Evolutionary conservation across 129 eudicot species (phyloP).

Genomic region (Sambucus nigra): DNA sequence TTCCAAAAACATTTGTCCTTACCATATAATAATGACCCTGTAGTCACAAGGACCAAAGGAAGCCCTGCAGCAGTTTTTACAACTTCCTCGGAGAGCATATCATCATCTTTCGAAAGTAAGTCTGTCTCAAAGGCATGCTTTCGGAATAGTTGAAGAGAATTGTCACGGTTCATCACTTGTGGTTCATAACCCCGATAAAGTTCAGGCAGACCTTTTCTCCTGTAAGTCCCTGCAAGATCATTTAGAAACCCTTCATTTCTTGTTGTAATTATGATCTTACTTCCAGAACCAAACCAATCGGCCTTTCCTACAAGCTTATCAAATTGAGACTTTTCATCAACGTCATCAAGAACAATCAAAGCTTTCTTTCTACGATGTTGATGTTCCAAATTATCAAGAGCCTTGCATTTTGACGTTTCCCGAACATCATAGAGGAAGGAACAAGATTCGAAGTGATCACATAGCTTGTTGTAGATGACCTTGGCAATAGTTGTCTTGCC

Average conservation of each 20-base stretch:
- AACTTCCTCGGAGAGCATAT: constrained; percentile 4
- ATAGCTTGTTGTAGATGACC: constrained; percentile 4
- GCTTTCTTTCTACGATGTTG: background rate
- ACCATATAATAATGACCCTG: constrained; percentile 10
- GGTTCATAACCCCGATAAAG: background rate
- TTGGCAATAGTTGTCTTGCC: constrained; percentile 16
- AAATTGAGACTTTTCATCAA: background rate
- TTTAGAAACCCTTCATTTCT: background rate
- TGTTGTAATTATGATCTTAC: background rate
- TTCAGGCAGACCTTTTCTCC: background rate
- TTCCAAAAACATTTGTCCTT: constrained; percentile 7
- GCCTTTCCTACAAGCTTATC: background rate
- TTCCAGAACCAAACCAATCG: background rate
- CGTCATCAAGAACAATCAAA: background rate
- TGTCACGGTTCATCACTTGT: background rate
- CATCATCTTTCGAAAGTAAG: background rate
- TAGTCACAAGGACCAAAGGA: constrained; percentile 12
- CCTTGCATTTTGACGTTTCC: background rate
- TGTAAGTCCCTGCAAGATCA: background rate
- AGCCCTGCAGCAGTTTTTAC: constrained; percentile 8
- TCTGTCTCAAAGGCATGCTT: constrained; percentile 12
- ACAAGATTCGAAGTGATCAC: background rate
- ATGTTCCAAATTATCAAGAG: background rate
- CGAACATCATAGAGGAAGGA: constrained; percentile 7
- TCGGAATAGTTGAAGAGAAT: constrained; percentile 12